These are phyloP conservation scores for Candida argentea DNA, from an alignment of 805 yeast genomes.

Conservation along the genomic window DNA sequence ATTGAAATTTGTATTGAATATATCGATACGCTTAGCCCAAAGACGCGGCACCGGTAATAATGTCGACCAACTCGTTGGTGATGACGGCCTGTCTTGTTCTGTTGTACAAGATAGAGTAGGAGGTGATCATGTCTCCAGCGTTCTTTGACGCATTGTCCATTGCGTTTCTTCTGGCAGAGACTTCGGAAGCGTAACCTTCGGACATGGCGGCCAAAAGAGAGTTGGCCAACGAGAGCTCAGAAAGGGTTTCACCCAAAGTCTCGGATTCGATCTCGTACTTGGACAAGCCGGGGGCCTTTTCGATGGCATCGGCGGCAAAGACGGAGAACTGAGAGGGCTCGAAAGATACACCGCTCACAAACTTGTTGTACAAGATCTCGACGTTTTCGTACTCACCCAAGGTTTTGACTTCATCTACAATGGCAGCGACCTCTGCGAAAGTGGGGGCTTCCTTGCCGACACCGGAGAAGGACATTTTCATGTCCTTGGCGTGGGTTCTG, in stretches of 20 bases:
- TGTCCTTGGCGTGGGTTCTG: slow-evolving; percentile 65
- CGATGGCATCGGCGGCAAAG: slow-evolving; percentile 62
- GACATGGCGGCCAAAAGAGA: slow-evolving; percentile 85
- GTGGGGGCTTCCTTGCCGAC: slow-evolving; percentile 96
- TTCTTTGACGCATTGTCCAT: slow-evolving; percentile 99
- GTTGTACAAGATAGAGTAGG: slow-evolving; percentile 95
- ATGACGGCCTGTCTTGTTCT: slow-evolving; percentile 99
- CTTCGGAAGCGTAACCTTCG: slow-evolving; percentile 97
- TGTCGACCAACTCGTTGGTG: slow-evolving; percentile 98
- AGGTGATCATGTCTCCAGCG: slow-evolving; percentile 97
- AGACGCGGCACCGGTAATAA: slow-evolving; percentile 99
- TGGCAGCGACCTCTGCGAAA: slow-evolving; percentile 79
- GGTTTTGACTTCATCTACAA: slow-evolving; percentile 72
- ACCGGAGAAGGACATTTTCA: slow-evolving; percentile 76
- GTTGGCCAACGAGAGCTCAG: slow-evolving; percentile 88
- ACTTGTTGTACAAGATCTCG: slow-evolving; percentile 80
- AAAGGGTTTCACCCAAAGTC: slow-evolving; percentile 56
- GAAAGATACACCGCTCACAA: slow-evolving; percentile 79
- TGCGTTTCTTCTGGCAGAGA: slow-evolving; percentile 98
- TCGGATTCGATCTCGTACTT: slow-evolving; percentile 68
- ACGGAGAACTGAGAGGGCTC: slow-evolving; percentile 69
- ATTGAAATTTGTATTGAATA: neutral
- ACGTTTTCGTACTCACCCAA: slow-evolving; percentile 65
- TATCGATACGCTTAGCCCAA: slow-evolving; percentile 69
- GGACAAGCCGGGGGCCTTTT: slow-evolving; percentile 74